Base-by-base conservation (phyloP, 331 rosid genomes). In the Ulmus americana region DNA sequence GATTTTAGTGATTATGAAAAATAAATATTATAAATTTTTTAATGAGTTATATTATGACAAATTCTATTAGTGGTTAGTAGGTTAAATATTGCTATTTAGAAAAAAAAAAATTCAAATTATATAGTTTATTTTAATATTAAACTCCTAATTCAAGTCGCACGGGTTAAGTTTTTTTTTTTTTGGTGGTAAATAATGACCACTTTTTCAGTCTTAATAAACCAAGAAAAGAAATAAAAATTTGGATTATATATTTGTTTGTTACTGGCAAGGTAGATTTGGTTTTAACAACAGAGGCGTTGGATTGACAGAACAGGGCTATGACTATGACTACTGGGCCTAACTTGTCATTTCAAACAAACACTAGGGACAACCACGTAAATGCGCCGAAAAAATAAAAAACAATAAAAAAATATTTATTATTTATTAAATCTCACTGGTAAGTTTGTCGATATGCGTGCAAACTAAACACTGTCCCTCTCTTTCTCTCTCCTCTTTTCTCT, bases 351-450 rank as follows among this genome's bases (percentile, higher is more conserved):
- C 79, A 55, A 64, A 70, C 65, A 71, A 79, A 78, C 63, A 70
- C 52, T 15, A 84, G 85, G 96, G 96, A 91, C 90, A 88, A 13
- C 11, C 52, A 76, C 83, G 95, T 88, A 85, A 91, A 80, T 88
- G 79, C 86, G 82, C 76, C 78, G 72, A 68, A 63, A 57, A 18
- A 14, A 44, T 5, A 22, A 52, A n/a, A 52, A 62, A 16, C 5
- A 9, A 1, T n/a, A 16, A 14, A 43, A 68, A 16, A 5, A 15
- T 44, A 4, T 20, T 20, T 44, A 20, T 63, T 18, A 18, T 65
- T 50, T 53, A 52, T 39, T 50, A 11, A 68, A 14, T 46, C 44
- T 65, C 67, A 6, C 64, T 70, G 75, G 74, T 69, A 77, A 59
- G 75, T 80, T 86, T 78, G 84, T 88, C 86, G 95, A 61, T 84